Conservation (phyloP, 2,329 filamentous ascomycete species). For the Sclerotinia trifoliorum region DNA sequence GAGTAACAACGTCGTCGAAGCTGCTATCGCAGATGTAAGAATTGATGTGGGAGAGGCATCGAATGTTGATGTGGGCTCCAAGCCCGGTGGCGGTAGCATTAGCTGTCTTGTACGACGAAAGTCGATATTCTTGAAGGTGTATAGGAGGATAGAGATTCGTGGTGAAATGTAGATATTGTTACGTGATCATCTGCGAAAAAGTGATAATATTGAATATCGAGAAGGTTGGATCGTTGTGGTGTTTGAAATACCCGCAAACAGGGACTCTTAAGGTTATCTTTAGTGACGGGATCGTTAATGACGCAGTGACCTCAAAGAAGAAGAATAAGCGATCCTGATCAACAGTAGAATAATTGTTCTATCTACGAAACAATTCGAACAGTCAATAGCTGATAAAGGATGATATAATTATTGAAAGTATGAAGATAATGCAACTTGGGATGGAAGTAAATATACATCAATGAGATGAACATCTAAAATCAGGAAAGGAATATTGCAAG, state of each 20-base stretch:
- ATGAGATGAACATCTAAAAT: not conserved
- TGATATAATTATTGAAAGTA: not conserved
- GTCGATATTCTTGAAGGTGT: not conserved
- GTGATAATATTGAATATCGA: not conserved
- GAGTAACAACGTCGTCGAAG: slow-evolving; percentile 36
- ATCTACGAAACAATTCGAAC: not conserved
- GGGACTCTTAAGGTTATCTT: slow-evolving; percentile 18
- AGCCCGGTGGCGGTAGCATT: slow-evolving; percentile 38
- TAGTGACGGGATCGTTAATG: not conserved
- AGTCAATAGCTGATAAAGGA: not conserved
- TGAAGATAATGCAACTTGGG: not conserved
- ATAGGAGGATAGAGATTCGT: not conserved
- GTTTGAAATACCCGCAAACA: not conserved
- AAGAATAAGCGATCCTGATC: not conserved
- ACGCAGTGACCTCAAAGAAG: slow-evolving; percentile 14
- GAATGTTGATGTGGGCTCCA: slow-evolving; percentile 34
- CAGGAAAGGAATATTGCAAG: not conserved
- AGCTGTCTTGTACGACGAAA: slow-evolving; percentile 17
- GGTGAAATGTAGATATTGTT: not conserved
- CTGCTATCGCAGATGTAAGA: slow-evolving; percentile 32
- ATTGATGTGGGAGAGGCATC: slow-evolving; percentile 31
- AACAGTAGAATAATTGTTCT: not conserved
- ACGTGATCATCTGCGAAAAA: not conserved
- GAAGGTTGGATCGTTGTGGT: not conserved
- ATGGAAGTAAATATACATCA: not conserved